A percentile compares a stretch with the other conserved stretches of the same genome.
Evolutionary conservation across 2,329 filamentous ascomycete species (phyloP).

Genomic region (Claviceps cyperi): DNA sequence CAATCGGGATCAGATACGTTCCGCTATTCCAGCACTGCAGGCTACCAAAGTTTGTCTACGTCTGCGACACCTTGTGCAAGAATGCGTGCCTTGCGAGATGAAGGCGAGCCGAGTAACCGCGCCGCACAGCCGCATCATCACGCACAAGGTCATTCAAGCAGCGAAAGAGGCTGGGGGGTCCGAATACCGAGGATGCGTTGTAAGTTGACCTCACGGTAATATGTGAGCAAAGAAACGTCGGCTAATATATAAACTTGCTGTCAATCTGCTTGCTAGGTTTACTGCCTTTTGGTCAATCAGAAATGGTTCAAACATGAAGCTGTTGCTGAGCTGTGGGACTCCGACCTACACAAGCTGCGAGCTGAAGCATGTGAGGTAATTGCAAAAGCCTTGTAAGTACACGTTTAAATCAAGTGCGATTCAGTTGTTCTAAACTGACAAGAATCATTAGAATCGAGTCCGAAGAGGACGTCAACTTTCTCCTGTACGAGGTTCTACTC

Average conservation of each 20-base stretch:
- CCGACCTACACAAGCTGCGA: constrained; percentile 65
- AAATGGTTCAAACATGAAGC: constrained; percentile 70
- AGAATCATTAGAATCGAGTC: constrained; percentile 52
- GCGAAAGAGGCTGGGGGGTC: constrained; percentile 68
- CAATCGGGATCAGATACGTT: constrained; percentile 40
- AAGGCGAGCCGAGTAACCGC: constrained; percentile 59
- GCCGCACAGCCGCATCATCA: constrained; percentile 78
- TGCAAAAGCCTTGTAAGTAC: constrained; percentile 55
- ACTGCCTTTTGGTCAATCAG: constrained; percentile 59
- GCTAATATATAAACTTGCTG: not conserved
- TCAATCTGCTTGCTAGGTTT: constrained; percentile 32
- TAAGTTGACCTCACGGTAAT: constrained; percentile 10
- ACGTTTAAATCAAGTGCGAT: not conserved
- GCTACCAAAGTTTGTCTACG: constrained; percentile 85
- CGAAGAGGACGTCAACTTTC: constrained; percentile 64
- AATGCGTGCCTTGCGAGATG: constrained; percentile 81
- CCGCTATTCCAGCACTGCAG: constrained; percentile 59
- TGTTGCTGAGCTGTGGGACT: constrained; percentile 75
- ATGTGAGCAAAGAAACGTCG: not conserved
- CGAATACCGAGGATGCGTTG: constrained; percentile 64
- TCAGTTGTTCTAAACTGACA: not conserved
- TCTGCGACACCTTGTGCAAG: constrained; percentile 79
- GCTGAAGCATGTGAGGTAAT: constrained; percentile 81
- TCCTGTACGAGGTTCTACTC: constrained; percentile 69
- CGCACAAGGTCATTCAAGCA: constrained; percentile 60